Evolutionary conservation across 257 asterid genomes (phyloP).

Genomic region (Solanum lycopersicoides): DNA sequence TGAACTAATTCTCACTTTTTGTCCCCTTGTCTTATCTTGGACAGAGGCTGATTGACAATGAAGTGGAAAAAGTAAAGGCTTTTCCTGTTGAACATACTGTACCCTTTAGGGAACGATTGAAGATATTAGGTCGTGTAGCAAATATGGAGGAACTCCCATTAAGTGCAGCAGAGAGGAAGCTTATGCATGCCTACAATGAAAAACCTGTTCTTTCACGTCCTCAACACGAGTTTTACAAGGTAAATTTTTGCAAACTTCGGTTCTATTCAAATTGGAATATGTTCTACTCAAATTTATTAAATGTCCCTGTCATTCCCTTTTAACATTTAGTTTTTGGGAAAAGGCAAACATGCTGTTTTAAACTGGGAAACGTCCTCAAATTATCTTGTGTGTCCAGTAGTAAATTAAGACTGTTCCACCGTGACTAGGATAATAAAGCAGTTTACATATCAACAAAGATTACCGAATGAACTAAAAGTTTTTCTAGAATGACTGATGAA

Average conservation of each 20-base stretch:
- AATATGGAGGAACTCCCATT: conserved; percentile 84
- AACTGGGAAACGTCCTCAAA: not conserved
- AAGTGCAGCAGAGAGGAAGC: conserved; percentile 87
- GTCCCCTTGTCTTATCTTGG: not conserved
- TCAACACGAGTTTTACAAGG: conserved; percentile 77
- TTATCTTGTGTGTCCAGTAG: too few relatives aligned
- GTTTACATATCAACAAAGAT: not conserved
- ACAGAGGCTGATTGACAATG: conserved; percentile 73
- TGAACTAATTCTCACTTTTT: not conserved
- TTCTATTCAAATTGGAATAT: not conserved
- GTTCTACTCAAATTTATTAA: not conserved
- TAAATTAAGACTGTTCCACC: too few relatives aligned
- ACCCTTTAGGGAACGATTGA: conserved; percentile 82
- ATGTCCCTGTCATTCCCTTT: too few relatives aligned
- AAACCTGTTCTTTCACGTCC: conserved; percentile 99
- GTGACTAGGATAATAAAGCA: too few relatives aligned
- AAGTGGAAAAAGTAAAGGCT: conserved; percentile 75
- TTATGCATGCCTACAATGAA: conserved; percentile 88
- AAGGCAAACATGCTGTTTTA: not conserved
- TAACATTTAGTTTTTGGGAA: not conserved
- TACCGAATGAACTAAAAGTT: not conserved
- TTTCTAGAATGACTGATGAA: not conserved
- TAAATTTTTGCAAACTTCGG: conserved; percentile 2
- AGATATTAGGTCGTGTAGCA: conserved; percentile 83
- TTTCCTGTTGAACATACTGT: conserved; percentile 57